Percentiles rank a stretch among this genome's conserved stretches.
Conservation (phyloP, 495 filamentous ascomycete species). For the Daldinia bambusicola region DNA sequence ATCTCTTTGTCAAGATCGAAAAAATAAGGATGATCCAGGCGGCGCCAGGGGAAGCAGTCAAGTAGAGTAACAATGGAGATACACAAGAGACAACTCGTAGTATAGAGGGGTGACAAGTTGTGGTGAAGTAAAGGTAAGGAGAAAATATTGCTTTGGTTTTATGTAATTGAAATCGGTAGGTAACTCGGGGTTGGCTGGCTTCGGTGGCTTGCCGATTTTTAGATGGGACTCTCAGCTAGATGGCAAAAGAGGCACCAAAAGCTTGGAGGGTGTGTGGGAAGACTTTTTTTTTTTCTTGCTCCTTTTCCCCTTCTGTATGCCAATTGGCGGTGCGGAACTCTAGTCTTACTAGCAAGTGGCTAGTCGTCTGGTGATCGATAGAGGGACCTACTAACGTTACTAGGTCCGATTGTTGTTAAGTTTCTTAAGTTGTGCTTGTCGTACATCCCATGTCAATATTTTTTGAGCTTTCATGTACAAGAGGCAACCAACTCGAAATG, state of each 20-base stretch:
- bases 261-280: slow-evolving; percentile 37
- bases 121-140: slow-evolving; percentile 59
- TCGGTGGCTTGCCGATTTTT: slow-evolving; percentile 31
- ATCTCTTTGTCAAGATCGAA: slow-evolving; percentile 48
- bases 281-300: slow-evolving; percentile 33
- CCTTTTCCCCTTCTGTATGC: slow-evolving; percentile 24
- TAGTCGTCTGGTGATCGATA: slow-evolving; percentile 37
- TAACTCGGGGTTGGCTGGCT: slow-evolving; percentile 32
- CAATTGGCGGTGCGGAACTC: slow-evolving; percentile 38
- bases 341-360: slow-evolving; percentile 41
- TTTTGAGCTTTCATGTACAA: slow-evolving; percentile 33
- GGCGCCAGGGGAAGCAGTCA: slow-evolving; percentile 31
- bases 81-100: slow-evolving; percentile 52
- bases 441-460: slow-evolving; percentile 30
- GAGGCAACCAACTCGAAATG: slow-evolving; percentile 22
- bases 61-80: slow-evolving; percentile 45
- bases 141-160: slow-evolving; percentile 60
- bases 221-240: slow-evolving; percentile 34
- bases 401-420: slow-evolving; percentile 28
- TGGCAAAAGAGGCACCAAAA: slow-evolving; percentile 30
- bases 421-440: slow-evolving; percentile 22
- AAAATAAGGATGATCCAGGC: slow-evolving; percentile 46
- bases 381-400: slow-evolving; percentile 30
- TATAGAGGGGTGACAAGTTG: slow-evolving; percentile 57
- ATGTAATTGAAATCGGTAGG: slow-evolving; percentile 63